A percentile compares a stretch with the other conserved stretches of the same genome.
Conservation (phyloP, 2,329 filamentous ascomycete species). For the Botrytis aclada region DNA sequence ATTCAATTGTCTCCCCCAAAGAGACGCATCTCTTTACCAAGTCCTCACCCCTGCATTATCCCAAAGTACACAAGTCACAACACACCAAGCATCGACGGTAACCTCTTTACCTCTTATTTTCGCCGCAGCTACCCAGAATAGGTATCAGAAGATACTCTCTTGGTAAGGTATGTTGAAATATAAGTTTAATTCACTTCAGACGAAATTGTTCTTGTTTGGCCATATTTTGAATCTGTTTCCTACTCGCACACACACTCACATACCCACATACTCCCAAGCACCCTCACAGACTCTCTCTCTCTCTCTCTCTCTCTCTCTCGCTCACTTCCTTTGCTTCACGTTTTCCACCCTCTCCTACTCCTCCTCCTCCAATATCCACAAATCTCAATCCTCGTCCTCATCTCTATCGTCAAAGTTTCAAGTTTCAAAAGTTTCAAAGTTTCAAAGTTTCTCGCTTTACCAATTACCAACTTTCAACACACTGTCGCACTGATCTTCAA, state of each 20-base stretch:
- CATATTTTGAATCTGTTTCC: background rate
- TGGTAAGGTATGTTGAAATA: constrained; percentile 9
- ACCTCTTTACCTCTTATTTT: background rate
- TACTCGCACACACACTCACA: background rate
- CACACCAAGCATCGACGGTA: background rate
- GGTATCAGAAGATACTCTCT: constrained; percentile 1
- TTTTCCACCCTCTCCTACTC: background rate
- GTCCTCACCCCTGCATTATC: background rate
- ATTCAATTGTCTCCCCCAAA: background rate
- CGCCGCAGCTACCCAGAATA: background rate
- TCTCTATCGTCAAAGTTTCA: background rate
- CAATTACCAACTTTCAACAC: background rate
- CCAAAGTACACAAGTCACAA: background rate
- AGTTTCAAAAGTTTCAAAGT: background rate
- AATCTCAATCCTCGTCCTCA: background rate
- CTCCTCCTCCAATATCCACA: background rate
- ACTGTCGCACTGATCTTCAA: constrained; percentile 11
- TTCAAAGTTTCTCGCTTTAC: background rate
- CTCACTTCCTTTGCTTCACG: background rate
- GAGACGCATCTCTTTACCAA: background rate
- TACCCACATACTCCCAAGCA: too few relatives aligned
- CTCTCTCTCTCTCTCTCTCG: too few relatives aligned
- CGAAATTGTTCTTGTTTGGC: background rate
- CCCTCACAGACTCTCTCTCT: too few relatives aligned
- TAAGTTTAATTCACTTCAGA: background rate